Base-by-base conservation (phyloP, 1,284 basidiomycete species). In the Phaffia rhodozyma region DNA sequence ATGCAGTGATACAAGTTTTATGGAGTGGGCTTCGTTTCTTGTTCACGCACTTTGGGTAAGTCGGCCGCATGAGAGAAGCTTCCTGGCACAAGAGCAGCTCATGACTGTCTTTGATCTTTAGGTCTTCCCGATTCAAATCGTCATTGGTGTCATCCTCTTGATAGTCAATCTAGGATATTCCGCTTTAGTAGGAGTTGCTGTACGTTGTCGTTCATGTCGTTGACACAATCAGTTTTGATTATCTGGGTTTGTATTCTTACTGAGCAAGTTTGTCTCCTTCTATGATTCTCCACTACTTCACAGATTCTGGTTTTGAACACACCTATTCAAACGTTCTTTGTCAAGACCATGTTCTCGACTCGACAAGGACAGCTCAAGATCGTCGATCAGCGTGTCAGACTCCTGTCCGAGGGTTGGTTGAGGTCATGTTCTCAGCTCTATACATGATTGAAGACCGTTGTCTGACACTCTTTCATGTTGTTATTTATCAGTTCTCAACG, bases 361-460 rank as follows among this genome's bases (percentile, higher is more conserved):
- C 82, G 86, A 21, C 77, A 78, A 66, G 83, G 83, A 68, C 85
- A 84, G 34, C 84, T 88, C 67, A 78, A 81, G 60, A 81, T 86
- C 69, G 89, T 87, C 1, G 89, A 91, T 71, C 79, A 81, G 61
- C 80, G 86, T 18, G 81, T 85, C 6, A 77, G 84, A n/a, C 76
- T 86, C 32, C 81, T 81, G 0, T 83, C 80, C 7, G 85, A 87
- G 74, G 63, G 62, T 63, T 21, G 27, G 62, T 54, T 47, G 16
- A 29, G 2, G 78, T 81, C 25, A 27, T 48, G 50, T 27, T 29
- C 23, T 1, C 27, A 23, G n/a, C 25, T 30, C 4, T 32, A 20
- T 38, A 7, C 16, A 0, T 84, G 82, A 82, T 34, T 21, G 16
- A 25, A 30, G 21, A 18, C 16, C 13, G 13, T 25, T 5, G 23